Evolutionary conservation across 352 stramenopile species (phyloP).

Genomic region (Phytopythium montanum): DNA sequence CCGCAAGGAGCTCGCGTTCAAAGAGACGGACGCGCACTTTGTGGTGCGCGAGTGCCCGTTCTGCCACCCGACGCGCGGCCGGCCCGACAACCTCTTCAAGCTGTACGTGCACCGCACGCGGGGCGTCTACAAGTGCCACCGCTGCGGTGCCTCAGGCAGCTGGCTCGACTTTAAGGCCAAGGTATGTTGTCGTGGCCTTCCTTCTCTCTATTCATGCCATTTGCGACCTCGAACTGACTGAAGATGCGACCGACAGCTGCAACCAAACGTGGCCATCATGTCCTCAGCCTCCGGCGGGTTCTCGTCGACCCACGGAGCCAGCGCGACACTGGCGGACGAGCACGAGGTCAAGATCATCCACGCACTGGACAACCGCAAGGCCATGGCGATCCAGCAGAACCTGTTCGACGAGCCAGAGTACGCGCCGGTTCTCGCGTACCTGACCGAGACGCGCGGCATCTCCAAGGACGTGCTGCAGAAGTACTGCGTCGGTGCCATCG

Average conservation of each 20-base stretch:
- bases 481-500: slow-evolving; percentile 87
- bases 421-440: slow-evolving; percentile 57
- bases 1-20: slow-evolving; percentile 62
- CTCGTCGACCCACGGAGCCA: background rate
- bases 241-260: slow-evolving; percentile 19
- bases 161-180: slow-evolving; percentile 91
- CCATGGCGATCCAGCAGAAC: slow-evolving; percentile 83
- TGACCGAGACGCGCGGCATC: slow-evolving; percentile 67
- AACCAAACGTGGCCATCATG: slow-evolving; percentile 46
- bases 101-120: slow-evolving; percentile 87
- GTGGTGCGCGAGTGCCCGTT: slow-evolving; percentile 86
- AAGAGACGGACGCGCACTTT: slow-evolving; percentile 76
- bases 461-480: slow-evolving; percentile 73
- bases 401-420: slow-evolving; percentile 66
- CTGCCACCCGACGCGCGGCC: slow-evolving; percentile 79
- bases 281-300: slow-evolving; percentile 19
- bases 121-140: slow-evolving; percentile 90
- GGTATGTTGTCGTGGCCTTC: slow-evolving; percentile 20
- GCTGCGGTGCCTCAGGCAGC: slow-evolving; percentile 76
- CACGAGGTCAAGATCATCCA: slow-evolving; percentile 66
- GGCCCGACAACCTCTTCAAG: slow-evolving; percentile 88
- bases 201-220: background rate
- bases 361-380: slow-evolving; percentile 78
- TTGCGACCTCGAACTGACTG: background rate
- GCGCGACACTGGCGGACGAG: slow-evolving; percentile 7